Evolutionary conservation across 176 grass and related monocot species (phyloP), one percentile per base, ranked within the genome.

Genomic region (Pontederia crassipes): DNA sequence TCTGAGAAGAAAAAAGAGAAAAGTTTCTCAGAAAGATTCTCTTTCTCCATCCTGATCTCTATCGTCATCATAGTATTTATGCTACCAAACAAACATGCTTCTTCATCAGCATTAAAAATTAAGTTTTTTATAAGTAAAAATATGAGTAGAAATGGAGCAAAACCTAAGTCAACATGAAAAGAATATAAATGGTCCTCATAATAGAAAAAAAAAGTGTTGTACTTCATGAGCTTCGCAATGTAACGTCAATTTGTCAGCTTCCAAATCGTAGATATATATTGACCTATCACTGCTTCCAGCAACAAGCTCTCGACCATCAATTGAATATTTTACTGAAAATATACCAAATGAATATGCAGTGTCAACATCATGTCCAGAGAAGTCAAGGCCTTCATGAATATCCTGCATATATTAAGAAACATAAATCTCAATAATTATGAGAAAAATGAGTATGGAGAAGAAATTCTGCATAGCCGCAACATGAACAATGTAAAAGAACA

Each of bases 291-390:
- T 90, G 18, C 82, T 90, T 49, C 91, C 91, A 48, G 89, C 81
- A 74, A 96, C 81, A 58, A 96, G n/a, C 70, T 96, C 91, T 74
- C 60, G 70, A 53, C 86, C 91, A 76, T 96, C 91, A 61, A 65
- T 86, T 12, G 91, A 96, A 78, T 90, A 96, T 59, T 96, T 90
- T 29, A 90, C 74, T 52, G 91, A 96, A 76, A 90, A 96, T 96
- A 90, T 90, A 58, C 75, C 84, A 46, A 90, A 87, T 26, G 59
- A 51, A 24, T 61, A 17, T 45, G 82, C 79, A 10, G 77, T 66
- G 12, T 72, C 67, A 26, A 73, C 71, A n/a, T 70, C 74, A 71
- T 67, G 69, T 51, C 55, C 57, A 58, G 68, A 64, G 48, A 96
- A 87, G 61, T 90, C 83, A 69, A 90, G 82, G 48, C 65, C 66